Base-by-base conservation (phyloP, 2,329 filamentous ascomycete genomes). In the Aspergillus puulaauensis region DNA sequence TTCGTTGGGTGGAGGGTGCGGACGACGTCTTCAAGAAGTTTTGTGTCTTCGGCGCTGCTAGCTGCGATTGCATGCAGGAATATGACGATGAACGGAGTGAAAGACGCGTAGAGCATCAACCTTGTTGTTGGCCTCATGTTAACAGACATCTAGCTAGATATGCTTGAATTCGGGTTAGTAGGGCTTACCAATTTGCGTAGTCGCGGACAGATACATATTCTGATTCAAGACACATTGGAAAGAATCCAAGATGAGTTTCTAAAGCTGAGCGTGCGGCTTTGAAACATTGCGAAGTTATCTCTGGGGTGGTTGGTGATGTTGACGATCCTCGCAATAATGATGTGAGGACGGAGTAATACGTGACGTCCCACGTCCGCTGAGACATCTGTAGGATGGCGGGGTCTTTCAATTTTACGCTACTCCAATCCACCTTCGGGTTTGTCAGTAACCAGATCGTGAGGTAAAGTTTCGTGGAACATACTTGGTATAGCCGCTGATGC, bases 21-120 rank as follows among this genome's bases (percentile, higher is more conserved):
- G 2, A 61, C 59, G 3, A 66, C 57, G 14, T 68, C 57, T 47
- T 66, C 60, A 4, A 68, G 61, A 12, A 68, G 56, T 23, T 58
- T 50, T 24, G 65, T 48, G 50, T 66, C 63, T 24, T 61, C 56
- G 11, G 44, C 21, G 40, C 58, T 63, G 6, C 40, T 61, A 8
- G 66, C 59, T 4, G 66, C 61, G 40, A 59, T 57, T 15, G 54
- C 59, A 39, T 61, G 59, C 3, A 61, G 48, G 47, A 70, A 68
- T 2, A 67, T 61, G 0, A 70, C 66, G 21, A 70, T 64, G 39
- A 70, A 66, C 41, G 50, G 59, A 3, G 64, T 69, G 27, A 68
- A 67, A 3, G 66, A 67, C 1, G 62, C 58, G 17, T 61, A 68
- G 1, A 68, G 47, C 3, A 69, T 57, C 12, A 69, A 56, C 64